Evolutionary conservation across 1,284 basidiomycete species (phyloP).

Genomic region (Singerocomus rubriflavus): DNA sequence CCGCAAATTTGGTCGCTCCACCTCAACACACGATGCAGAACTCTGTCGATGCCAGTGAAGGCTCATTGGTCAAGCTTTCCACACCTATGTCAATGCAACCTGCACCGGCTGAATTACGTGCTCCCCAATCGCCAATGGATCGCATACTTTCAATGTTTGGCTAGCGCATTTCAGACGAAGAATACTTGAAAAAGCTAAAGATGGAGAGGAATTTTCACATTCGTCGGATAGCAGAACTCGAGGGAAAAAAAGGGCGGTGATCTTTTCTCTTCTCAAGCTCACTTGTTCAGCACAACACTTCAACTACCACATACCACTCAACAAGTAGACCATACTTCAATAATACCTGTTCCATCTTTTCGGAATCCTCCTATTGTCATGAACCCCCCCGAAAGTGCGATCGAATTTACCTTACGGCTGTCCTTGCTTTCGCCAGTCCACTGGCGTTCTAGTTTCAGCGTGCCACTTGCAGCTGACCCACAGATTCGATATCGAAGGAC

Average conservation of each 20-base stretch:
- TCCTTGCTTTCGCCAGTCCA: conserved; percentile 44
- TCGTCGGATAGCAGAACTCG: conserved; percentile 54
- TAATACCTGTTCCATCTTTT: conserved; percentile 52
- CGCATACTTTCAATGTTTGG: conserved; percentile 47
- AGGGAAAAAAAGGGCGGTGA: conserved; percentile 38
- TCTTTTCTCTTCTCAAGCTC: neutral
- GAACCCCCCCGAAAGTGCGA: conserved; percentile 41
- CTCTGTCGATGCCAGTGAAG: neutral
- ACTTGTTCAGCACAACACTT: neutral
- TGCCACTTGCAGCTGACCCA: conserved; percentile 28
- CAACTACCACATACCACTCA: conserved; percentile 5
- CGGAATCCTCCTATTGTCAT: conserved; percentile 60
- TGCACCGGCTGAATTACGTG: conserved; percentile 2
- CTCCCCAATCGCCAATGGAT: conserved; percentile 23
- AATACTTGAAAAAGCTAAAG: conserved; percentile 56
- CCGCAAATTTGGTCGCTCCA: conserved; percentile 22
- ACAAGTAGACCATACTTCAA: conserved; percentile 51
- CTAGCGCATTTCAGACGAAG: conserved; percentile 56
- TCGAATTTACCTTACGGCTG: conserved; percentile 60
- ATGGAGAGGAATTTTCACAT: conserved; percentile 49
- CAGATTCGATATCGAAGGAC: conserved; percentile 47
- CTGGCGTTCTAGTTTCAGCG: conserved; percentile 39
- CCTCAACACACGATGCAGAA: neutral
- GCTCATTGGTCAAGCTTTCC: neutral
- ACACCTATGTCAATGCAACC: conserved; percentile 6